Evolutionary conservation across 2,329 filamentous ascomycete genomes (phyloP).

Genomic region (Sarocladiaceae sp.): DNA sequence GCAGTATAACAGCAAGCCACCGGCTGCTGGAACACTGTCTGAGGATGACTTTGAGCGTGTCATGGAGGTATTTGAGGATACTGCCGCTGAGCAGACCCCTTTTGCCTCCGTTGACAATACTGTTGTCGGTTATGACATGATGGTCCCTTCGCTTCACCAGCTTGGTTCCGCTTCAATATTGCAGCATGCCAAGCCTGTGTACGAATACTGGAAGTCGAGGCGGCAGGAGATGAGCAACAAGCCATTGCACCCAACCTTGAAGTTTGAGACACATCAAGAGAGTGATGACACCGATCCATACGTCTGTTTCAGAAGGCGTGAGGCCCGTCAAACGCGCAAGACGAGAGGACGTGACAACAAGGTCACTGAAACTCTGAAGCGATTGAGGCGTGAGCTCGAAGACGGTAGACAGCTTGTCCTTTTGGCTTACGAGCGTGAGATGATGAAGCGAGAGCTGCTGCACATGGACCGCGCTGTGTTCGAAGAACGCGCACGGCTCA

Average conservation of each 20-base stretch:
- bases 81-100: conserved; percentile 75
- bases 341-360: conserved; percentile 91
- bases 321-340: conserved; percentile 91
- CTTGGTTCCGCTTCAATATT: conserved; percentile 46
- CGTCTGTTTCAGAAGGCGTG: conserved; percentile 93
- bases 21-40: conserved; percentile 61
- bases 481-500: conserved; percentile 75
- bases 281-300: conserved; percentile 96
- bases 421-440: conserved; percentile 74
- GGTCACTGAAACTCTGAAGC: conserved; percentile 90
- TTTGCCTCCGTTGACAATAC: conserved; percentile 88
- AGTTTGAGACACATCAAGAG: conserved; percentile 91
- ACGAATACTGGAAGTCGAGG: conserved; percentile 82
- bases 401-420: conserved; percentile 78
- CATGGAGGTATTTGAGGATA: conserved; percentile 93
- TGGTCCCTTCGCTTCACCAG: conserved; percentile 62
- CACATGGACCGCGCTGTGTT: conserved; percentile 74
- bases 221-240: conserved; percentile 65
- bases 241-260: conserved; percentile 72
- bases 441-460: conserved; percentile 73
- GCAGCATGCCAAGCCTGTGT: conserved; percentile 69
- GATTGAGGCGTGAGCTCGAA: conserved; percentile 85
- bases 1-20: conserved; percentile 74
- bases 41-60: conserved; percentile 92
- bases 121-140: conserved; percentile 71